These are phyloP conservation scores for Barnettozyma sp. DNA, from an alignment of 805 yeast genomes.

Conservation along the genomic window DNA sequence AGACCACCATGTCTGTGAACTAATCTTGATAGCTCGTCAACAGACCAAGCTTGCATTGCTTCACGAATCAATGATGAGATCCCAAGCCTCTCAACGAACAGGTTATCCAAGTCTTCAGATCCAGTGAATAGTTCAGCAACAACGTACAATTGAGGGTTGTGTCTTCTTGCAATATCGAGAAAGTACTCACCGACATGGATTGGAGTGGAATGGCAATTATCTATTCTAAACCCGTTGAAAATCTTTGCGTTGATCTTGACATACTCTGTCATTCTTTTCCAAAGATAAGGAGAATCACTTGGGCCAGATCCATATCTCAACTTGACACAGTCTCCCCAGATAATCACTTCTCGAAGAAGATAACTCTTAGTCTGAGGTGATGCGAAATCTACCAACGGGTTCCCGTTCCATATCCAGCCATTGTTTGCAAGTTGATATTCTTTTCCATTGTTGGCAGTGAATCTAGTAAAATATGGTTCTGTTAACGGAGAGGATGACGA, in stretches of 20 bases:
- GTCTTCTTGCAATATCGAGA: slow-evolving; percentile 79
- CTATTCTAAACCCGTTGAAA: slow-evolving; percentile 87
- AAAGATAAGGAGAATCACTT: slow-evolving; percentile 79
- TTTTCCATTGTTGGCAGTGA: slow-evolving; percentile 44
- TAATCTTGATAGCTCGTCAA: slow-evolving; percentile 74
- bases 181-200: slow-evolving; percentile 87
- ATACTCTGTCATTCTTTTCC: slow-evolving; percentile 84
- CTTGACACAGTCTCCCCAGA: slow-evolving; percentile 97
- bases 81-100: slow-evolving; percentile 87
- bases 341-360: slow-evolving; percentile 83
- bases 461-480: slow-evolving; percentile 84
- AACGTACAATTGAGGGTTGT: slow-evolving; percentile 80
- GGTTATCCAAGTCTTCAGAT: slow-evolving; percentile 80
- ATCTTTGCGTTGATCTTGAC: slow-evolving; percentile 61
- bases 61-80: slow-evolving; percentile 86
- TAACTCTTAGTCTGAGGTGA: slow-evolving; percentile 73
- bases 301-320: slow-evolving; percentile 74
- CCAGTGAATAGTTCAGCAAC: slow-evolving; percentile 95
- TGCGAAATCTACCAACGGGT: slow-evolving; percentile 91
- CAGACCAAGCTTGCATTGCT: slow-evolving; percentile 95
- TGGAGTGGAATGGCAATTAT: slow-evolving; percentile 95
- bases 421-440: slow-evolving; percentile 80
- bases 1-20: slow-evolving; percentile 92
- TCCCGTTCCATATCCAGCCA: slow-evolving; percentile 99
- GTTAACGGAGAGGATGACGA: slow-evolving; percentile 54